Evolutionary conservation across 495 filamentous ascomycete species (phyloP), one percentile per base, ranked within the genome.

Genomic region (Hypoxylon crocopeplum): DNA sequence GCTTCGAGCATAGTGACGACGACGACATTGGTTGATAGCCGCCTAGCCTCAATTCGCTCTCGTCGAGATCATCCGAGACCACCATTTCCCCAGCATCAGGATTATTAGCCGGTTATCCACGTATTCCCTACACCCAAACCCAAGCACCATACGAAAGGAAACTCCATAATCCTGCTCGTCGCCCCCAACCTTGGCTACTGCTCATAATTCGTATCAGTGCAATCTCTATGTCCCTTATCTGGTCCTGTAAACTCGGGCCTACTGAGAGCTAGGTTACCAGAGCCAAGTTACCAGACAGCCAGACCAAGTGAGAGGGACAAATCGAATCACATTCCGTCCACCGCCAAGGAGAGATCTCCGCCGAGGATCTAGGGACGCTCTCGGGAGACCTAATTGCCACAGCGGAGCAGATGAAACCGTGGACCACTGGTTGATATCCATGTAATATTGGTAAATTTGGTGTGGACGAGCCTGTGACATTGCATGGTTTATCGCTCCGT

Each of bases 281-380:
- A 46, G 34, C 30, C 19, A 46, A 38, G 45, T 21, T 27, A 19
- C 33, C n/a, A 41, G 25, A 38, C n/a, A n/a, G n/a, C n/a, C n/a
- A n/a, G n/a, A n/a, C 32, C 15, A 32, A 53, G 32, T 33, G 27
- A 21, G 13, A 44, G 38, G 16, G 8, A 45, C 44, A 54, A 64
- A 47, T 59, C 32, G 34, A 41, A 54, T 41, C 39, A 25, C 45
- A 46, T 50, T 48, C 55, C 55, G 55, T 59, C 13, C 12, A n/a
- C 37, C 50, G 61, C 61, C 61, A 64, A 64, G 55, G 24, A 54
- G 7, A 55, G 61, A 64, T 64, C 61, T 64, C 61, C 54, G 44
- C 54, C 39, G 39, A 39, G 45, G 49, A 64, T 64, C 61, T 59
- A 50, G 46, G 36, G 61, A 32, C 49, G 50, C 20, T 20, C 49